Evolutionary conservation across 1,139 yeast species (phyloP).

Genomic region (Scheffersomyces titani): DNA sequence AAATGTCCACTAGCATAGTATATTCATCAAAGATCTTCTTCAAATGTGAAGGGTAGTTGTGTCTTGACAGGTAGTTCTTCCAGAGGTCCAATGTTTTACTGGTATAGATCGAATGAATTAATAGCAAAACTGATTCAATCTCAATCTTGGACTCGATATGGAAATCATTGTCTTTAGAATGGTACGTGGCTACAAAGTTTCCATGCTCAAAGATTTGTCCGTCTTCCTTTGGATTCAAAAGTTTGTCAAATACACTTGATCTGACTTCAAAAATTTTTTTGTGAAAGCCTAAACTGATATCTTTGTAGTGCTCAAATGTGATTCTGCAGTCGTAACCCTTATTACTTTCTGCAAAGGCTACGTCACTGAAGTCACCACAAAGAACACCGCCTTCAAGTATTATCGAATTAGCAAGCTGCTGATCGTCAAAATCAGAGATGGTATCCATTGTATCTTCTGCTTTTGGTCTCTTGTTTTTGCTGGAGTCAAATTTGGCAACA

Average conservation of each 20-base stretch:
- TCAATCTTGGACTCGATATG: slow-evolving; percentile 20
- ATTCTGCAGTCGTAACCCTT: slow-evolving; percentile 25
- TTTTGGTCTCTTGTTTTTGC: slow-evolving; percentile 15
- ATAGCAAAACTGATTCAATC: slow-evolving; percentile 29
- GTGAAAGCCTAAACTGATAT: slow-evolving; percentile 31
- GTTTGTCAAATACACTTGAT: slow-evolving; percentile 25
- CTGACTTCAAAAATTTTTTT: slow-evolving; percentile 27
- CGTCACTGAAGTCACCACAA: not conserved
- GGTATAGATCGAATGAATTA: slow-evolving; percentile 38
- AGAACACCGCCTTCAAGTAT: slow-evolving; percentile 1
- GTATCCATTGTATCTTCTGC: slow-evolving; percentile 19
- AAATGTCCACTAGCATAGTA: slow-evolving; percentile 10
- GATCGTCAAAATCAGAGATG: slow-evolving; percentile 7
- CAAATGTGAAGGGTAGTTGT: slow-evolving; percentile 18
- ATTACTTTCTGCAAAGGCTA: not conserved
- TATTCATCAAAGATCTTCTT: slow-evolving; percentile 14
- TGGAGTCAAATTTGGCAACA: slow-evolving; percentile 16
- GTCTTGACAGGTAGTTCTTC: slow-evolving; percentile 22
- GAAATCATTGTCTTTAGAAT: slow-evolving; percentile 12
- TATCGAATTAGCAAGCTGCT: not conserved
- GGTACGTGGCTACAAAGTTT: slow-evolving; percentile 24
- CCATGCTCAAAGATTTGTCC: slow-evolving; percentile 18
- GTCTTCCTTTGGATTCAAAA: slow-evolving; percentile 18
- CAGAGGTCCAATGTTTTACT: slow-evolving; percentile 26
- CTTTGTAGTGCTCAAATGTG: slow-evolving; percentile 18